phyloP scores from a whole-genome alignment of 2,329 filamentous ascomycete species.

The Cercospora sojina region DNA sequence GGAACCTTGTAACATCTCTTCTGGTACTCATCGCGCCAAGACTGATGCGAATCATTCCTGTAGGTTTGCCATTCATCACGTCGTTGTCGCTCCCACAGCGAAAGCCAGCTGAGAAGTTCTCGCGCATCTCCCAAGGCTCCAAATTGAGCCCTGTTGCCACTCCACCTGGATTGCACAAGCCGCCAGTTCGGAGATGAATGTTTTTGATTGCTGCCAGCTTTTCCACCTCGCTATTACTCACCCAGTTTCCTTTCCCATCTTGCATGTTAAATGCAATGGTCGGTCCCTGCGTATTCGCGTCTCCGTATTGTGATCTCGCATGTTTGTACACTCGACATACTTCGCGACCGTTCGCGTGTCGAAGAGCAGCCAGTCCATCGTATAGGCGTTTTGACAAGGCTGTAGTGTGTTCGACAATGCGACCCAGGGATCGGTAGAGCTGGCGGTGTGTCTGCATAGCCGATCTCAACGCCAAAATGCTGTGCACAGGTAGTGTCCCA shows the following conservation, averaged over 20 bases:
- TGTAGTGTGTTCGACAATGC: conserved; percentile 68
- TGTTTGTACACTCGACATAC: conserved; percentile 66
- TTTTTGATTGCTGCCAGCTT: conserved; percentile 75
- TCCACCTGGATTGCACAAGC: conserved; percentile 88
- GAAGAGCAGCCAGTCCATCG: conserved; percentile 57
- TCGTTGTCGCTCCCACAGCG: conserved; percentile 83
- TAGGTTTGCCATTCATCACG: conserved; percentile 78
- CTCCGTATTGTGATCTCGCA: conserved; percentile 16
- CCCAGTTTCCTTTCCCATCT: conserved; percentile 67
- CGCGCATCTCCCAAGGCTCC: conserved; percentile 75
- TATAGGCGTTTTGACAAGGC: conserved; percentile 63
- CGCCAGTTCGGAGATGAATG: conserved; percentile 83
- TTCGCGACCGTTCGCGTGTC: conserved; percentile 65
- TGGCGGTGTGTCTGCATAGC: conserved; percentile 68
- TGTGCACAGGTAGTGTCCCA: conserved; percentile 87
- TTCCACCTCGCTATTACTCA: conserved; percentile 81
- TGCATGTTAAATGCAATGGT: conserved; percentile 80
- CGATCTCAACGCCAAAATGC: conserved; percentile 74
- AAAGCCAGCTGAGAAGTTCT: conserved; percentile 81
- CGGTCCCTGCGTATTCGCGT: conserved; percentile 59
- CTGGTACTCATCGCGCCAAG: conserved; percentile 85
- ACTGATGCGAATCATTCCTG: conserved; percentile 80
- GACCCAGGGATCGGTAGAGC: conserved; percentile 67
- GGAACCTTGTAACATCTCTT: conserved; percentile 69
- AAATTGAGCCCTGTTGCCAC: conserved; percentile 71